phyloP scores from a whole-genome alignment of 768 basidiomycete species.

The Panus rudis region DNA sequence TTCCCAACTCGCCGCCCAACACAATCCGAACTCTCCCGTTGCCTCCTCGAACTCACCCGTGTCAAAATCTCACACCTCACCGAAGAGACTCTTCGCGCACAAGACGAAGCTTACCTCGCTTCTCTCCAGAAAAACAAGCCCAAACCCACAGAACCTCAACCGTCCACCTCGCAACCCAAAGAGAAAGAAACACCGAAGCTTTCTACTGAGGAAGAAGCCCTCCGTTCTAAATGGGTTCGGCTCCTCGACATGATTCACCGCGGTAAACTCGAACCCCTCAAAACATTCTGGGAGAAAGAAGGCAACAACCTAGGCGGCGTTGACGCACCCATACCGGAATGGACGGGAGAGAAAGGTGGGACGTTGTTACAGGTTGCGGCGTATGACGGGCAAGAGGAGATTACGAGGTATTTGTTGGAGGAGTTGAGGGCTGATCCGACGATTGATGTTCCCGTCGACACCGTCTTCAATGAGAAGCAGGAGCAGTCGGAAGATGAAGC shows the following conservation, averaged over 20 bases:
- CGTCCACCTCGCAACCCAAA: constrained; percentile 35
- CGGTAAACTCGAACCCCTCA: constrained; percentile 76
- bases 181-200: constrained; percentile 47
- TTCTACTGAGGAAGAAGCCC: constrained; percentile 70
- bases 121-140: constrained; percentile 80
- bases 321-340: constrained; percentile 61
- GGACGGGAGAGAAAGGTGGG: constrained; percentile 52
- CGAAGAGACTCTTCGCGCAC: constrained; percentile 72
- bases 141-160: constrained; percentile 26
- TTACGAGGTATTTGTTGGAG: constrained; percentile 72
- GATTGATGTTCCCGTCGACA: constrained; percentile 40
- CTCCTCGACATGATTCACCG: constrained; percentile 88
- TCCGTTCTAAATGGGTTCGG: constrained; percentile 76
- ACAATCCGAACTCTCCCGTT: constrained; percentile 81
- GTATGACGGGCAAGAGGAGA: constrained; percentile 64
- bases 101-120: constrained; percentile 86
- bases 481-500: constrained; percentile 14
- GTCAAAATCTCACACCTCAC: constrained; percentile 84
- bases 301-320: constrained; percentile 47
- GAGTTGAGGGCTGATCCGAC: constrained; percentile 79
- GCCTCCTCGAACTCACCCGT: constrained; percentile 77
- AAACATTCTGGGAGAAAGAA: constrained; percentile 78
- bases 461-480: constrained; percentile 6
- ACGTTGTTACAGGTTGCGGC: constrained; percentile 77
- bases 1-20: constrained; percentile 98